phyloP scores from a whole-genome alignment of 345 rosid species.

The Populus alba region DNA sequence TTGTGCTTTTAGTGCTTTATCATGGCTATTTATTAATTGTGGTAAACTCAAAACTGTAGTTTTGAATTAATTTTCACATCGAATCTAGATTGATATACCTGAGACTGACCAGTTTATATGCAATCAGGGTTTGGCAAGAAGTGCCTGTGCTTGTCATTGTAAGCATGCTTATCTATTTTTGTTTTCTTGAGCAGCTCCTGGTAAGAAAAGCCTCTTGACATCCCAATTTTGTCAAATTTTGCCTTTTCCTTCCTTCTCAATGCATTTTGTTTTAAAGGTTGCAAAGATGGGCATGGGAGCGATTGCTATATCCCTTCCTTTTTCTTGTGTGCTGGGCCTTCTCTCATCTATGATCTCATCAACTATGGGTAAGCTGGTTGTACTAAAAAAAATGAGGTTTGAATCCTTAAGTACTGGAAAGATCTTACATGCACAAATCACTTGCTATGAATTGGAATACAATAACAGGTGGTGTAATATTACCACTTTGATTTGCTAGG shows the following conservation, averaged over 20 bases:
- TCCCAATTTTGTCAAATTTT: constrained; percentile 56
- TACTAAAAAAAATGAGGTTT: not conserved
- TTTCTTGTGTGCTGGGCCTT: constrained; percentile 82
- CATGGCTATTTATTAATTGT: not conserved
- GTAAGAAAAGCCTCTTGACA: constrained; percentile 64
- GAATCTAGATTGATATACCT: not conserved
- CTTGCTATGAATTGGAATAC: not conserved
- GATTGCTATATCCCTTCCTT: constrained; percentile 85
- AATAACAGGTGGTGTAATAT: not conserved
- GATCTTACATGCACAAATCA: not conserved
- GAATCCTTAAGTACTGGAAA: not conserved
- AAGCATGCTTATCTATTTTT: constrained; percentile 96
- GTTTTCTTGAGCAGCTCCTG: constrained; percentile 96
- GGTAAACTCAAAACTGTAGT: not conserved
- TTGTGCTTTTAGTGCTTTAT: not conserved
- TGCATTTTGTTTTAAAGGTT: constrained; percentile 35
- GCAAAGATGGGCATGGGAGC: constrained; percentile 76
- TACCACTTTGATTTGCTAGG: not conserved
- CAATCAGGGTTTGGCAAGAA: constrained; percentile 82
- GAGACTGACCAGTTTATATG: constrained; percentile 15
- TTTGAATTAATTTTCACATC: not conserved
- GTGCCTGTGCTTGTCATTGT: constrained; percentile 80
- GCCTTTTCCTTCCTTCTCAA: not conserved
- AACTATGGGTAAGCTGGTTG: constrained; percentile 71
- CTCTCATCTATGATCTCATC: constrained; percentile 80